Base-by-base conservation (phyloP, 352 stramenopile genomes). In the Albugo candida region DNA sequence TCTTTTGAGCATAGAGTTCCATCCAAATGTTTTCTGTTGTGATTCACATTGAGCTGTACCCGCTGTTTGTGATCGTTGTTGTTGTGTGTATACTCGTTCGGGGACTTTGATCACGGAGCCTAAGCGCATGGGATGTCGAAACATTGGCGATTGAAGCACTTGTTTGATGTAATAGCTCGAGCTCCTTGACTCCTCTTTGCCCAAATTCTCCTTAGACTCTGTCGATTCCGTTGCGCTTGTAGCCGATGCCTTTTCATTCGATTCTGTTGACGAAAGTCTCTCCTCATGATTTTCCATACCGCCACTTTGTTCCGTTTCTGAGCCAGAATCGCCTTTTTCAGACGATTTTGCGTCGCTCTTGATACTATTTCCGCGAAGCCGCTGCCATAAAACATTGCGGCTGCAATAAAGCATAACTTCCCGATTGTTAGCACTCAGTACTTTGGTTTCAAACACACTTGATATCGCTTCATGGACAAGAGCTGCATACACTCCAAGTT, bases 101-200 rank as follows among this genome's bases (percentile, higher is more conserved):
- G 63, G 63, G 2, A 65, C 51, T 47, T 67, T 69, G 57, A 88
- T 88, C 41, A 88, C 68, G 0, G 72, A 81, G 2, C 76, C 72
- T 3, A 85, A 55, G 12, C 72, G 69, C 67, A 85, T 85, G 13
- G 74, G 69, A 10, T 65, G 69, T 52, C 83, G 81, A 52, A 87
- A 86, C 42, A 86, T 75, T 21, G 77, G 77, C 6, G 77, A 84
- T 52, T 85, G 73, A 21, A 91, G 57, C 41, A 91, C 76, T 36
- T 83, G 79, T 57, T 85, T 85, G 47, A 91, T 77, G 62, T 89
- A 91, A 43, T 79, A 64, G 3, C 55, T 56, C 21, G 74, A 91
- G 52, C 83, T 87, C 34, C 70, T 63, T 14, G 56, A 31, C 24
- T 31, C 24, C 24, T 31, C 24, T 31, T 31, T 31, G 24, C 24